Evolutionary conservation across 192 early-diverging fungal species (phyloP), one percentile per base, ranked within the genome.

Genomic region (Borealophlyctis nickersoniae): DNA sequence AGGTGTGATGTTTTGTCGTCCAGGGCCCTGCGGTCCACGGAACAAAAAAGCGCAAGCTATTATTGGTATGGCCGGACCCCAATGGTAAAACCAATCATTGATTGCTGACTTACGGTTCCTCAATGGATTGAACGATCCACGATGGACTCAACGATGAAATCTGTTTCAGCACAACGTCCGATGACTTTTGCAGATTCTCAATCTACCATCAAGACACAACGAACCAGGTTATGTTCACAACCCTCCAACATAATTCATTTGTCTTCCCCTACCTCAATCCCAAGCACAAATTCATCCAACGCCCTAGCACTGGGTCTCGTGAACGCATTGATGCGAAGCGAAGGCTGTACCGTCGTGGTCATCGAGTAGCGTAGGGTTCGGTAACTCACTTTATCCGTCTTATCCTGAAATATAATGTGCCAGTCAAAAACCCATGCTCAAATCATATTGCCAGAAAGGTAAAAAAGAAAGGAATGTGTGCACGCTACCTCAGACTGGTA

Each of bases 291-390:
- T 65, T 96, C 93, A 68, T 87, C 84, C 4, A 92, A 75, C 11
- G 70, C 77, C n/a, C 71, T 78, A 23, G 83, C 75, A 58, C 92
- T 91, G 4, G 92, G 90, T 27, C 94, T 73, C 7, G 95, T 93
- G 72, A 98, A 96, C 0, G 94, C 91, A 66, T 94, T 95, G 70
- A 98, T 92, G 52, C 92, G 85, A 19, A 98, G 77, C 2, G 94
- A 95, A 7, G 94, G 91, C 35, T 81, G 71, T 2, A 98, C 93
- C 22, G 91, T 81, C 9, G 82, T 68, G 0, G 68, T 33, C 3
- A 85, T 35, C 27, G 81, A 75, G 74, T 86, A 83, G 7, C 83
- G 80, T 26, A 92, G 70, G 30, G 79, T 90, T 16, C 92, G 81
- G 62, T 81, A 86, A 0, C 77, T 79, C 23, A 73, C 71, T 29